These are phyloP conservation scores for Globisporangium uncinulatum DNA, from an alignment of 352 stramenopile species.

Conservation along the genomic window DNA sequence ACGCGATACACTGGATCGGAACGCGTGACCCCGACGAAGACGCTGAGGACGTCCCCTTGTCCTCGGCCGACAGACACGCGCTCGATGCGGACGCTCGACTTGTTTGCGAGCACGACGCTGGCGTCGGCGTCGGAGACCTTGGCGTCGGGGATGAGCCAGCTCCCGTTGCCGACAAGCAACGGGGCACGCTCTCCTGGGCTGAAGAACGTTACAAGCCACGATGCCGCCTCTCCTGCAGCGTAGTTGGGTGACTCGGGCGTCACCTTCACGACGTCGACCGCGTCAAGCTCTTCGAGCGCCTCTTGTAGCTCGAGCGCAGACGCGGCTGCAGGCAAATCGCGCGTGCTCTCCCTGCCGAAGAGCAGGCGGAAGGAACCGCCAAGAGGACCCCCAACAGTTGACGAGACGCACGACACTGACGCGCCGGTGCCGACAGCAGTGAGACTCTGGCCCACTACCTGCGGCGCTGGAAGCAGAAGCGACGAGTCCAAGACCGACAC, in stretches of 20 bases:
- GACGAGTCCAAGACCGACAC: slow-evolving; percentile 7
- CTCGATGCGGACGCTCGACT: slow-evolving; percentile 10
- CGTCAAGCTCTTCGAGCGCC: slow-evolving; percentile 24
- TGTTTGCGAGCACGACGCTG: neutral
- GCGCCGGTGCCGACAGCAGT: slow-evolving; percentile 1
- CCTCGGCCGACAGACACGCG: slow-evolving; percentile 21
- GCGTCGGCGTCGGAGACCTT: slow-evolving; percentile 13
- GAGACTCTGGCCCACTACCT: slow-evolving; percentile 3
- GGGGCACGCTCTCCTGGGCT: slow-evolving; percentile 21
- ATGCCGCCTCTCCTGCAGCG: neutral
- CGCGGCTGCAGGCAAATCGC: slow-evolving; percentile 1
- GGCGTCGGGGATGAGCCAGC: slow-evolving; percentile 7
- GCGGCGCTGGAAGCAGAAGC: slow-evolving; percentile 4
- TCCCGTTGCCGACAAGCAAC: slow-evolving; percentile 13
- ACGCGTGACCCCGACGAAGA: slow-evolving; percentile 18
- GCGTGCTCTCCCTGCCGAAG: slow-evolving; percentile 17
- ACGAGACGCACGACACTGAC: neutral
- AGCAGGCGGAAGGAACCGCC: slow-evolving; percentile 23
- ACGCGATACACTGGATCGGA: slow-evolving; percentile 25
- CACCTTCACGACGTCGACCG: slow-evolving; percentile 21
- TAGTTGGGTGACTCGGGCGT: neutral
- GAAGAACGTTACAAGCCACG: slow-evolving; percentile 41
- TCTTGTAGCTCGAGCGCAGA: slow-evolving; percentile 20
- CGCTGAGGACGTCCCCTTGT: slow-evolving; percentile 17
- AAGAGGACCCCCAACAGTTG: slow-evolving; percentile 6